Evolutionary conservation across 176 grass and related monocot species (phyloP), one percentile per base, ranked within the genome.

Genomic region (Areca catechu): DNA sequence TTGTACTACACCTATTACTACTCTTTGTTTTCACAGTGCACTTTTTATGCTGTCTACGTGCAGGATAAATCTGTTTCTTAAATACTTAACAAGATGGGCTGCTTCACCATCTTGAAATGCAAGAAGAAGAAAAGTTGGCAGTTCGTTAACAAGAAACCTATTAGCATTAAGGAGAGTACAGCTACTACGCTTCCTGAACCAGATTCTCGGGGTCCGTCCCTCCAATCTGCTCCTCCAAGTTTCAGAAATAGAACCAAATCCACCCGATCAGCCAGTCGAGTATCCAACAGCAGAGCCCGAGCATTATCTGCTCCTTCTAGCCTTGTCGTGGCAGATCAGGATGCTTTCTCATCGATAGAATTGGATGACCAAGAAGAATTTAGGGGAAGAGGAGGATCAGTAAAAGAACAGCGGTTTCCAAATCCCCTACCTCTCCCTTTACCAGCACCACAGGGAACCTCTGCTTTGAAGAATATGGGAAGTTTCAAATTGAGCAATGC

Each of bases 191-290:
- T 98, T 66, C 94, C 94, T 7, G 94, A 93, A 53, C 94, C 88
- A 24, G 94, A 80, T 22, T 54, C 61, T 48, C 59, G 66, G 73
- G 81, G 63, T 22, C 94, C 88, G 48, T 89, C 88, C 43, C 60
- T 93, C 57, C 94, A 98, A 55, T 98, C 94, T 29, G 87, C 94
- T 49, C 94, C 94, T 71, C 76, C 94, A 22, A 98, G 94, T 81
- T 98, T 98, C 60, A 92, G 70, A 79, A 85, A 83, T 62, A 74
- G 84, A 48, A 56, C 76, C 7, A 92, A 79, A 69, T 80, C 76
- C 21, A 57, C 63, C 24, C 78, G 86, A 19, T 68, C 81, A 5
- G 67, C 72, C 53, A 60, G 65, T 73, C 78, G 70, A 79, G 57
- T 66, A 53, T 60, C 54, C 23, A 76, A 79, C 69, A 80, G 62